Base-by-base conservation (phyloP, 257 asterid genomes). In the Penstemon barbatus region DNA sequence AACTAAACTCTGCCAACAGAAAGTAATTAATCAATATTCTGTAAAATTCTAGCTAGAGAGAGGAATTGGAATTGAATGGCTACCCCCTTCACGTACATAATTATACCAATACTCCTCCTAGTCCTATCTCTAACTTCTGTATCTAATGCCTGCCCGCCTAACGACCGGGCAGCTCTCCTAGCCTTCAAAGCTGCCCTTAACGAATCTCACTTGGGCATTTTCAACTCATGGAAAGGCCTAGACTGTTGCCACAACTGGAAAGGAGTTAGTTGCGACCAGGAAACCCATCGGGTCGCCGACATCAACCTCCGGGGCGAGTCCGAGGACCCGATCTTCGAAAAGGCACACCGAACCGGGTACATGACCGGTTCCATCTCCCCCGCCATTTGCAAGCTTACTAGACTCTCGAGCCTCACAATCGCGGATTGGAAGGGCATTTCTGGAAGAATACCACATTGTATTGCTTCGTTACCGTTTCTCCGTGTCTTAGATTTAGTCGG, bases 351-450 rank as follows among this genome's bases (percentile, higher is more conserved):
- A 52, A 72, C 85, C 42, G 88, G 84, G 41, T 78, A 77, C 80
- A 85, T 85, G 90, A 78, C 82, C 53, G 90, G 87, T 4, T 73
- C 70, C 0, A 78, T 85, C 56, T 82, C 87, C 41, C 83, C 86
- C 7, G 72, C 76, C 11, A 66, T 82, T 36, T 85, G 90, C 48
- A 75, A 72, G 25, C 78, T 85, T 4, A 68, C 41, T 13, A 40
- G 86, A 4, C 85, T 85, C 9, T 72, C 87, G 10, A 71, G 79
- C 68, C 65, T 85, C 5, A 78, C 74, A 0, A 61, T 85, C 3
- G 83, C 87, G 0, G 87, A 85, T 40, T 85, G 90, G 90, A 82
- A 85, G 50, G 90, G 80, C 25, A 80, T 85, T 41, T 61, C 83
- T 0, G 87, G 87, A 0, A 11, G 65, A 6, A 82, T 85, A 38